Evolutionary conservation across 2,329 filamentous ascomycete species (phyloP).

Genomic region (Calonectria honghensis): DNA sequence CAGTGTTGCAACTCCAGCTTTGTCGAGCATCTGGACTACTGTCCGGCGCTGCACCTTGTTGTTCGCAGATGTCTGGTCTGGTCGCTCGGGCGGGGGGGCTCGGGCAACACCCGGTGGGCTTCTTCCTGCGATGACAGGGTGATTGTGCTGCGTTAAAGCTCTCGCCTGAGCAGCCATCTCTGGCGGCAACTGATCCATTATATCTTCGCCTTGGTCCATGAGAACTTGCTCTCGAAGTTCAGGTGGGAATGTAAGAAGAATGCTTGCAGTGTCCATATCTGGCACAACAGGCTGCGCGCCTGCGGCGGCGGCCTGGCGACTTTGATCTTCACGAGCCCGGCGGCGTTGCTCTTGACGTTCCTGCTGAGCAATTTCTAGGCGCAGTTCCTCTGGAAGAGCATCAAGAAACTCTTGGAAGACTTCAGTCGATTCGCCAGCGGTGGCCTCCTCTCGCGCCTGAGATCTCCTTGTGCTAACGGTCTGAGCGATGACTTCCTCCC

Average conservation of each 20-base stretch:
- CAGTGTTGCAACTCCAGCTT: constrained; percentile 94
- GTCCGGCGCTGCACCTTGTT: constrained; percentile 87
- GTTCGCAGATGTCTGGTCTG: constrained; percentile 69
- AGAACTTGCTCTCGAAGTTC: constrained; percentile 89
- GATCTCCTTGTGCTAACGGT: constrained; percentile 89
- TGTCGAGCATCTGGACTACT: constrained; percentile 97
- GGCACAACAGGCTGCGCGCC: constrained; percentile 73
- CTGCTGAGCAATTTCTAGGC: constrained; percentile 91
- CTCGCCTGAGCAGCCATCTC: constrained; percentile 92
- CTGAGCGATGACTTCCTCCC: constrained; percentile 95
- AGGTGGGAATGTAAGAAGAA: constrained; percentile 92
- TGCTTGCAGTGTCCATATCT: constrained; percentile 95
- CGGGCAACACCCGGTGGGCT: constrained; percentile 53
- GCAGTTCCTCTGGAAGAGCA: constrained; percentile 91
- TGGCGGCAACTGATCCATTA: constrained; percentile 88
- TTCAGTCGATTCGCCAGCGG: constrained; percentile 84
- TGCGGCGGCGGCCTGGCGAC: constrained; percentile 76
- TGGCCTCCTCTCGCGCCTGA: constrained; percentile 81
- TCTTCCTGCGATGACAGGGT: constrained; percentile 57
- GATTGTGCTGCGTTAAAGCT: constrained; percentile 72
- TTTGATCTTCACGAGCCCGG: constrained; percentile 87
- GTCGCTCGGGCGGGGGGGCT: constrained; percentile 47
- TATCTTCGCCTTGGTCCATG: constrained; percentile 92
- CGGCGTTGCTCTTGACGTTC: constrained; percentile 92
- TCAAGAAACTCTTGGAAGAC: constrained; percentile 96